Conservation (phyloP, 2,329 filamentous ascomycete species). For the Paraphaeosphaeria sporulosa region DNA sequence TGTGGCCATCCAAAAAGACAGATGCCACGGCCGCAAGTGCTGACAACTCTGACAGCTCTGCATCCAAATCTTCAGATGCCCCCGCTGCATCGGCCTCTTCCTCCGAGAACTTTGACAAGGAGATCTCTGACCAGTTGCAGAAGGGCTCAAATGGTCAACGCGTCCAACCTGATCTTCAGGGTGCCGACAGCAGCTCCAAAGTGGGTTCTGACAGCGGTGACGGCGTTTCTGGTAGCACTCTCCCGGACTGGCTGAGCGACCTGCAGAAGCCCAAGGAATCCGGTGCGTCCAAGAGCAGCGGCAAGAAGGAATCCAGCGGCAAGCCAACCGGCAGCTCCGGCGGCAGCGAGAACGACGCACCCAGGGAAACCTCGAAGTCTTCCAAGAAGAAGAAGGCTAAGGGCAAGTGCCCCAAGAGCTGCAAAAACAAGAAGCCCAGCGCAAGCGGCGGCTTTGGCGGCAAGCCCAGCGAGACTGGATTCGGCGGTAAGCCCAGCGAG, state of each 20-base stretch:
- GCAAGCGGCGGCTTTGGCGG: not conserved
- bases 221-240: not conserved
- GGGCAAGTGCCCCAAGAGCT: conserved; percentile 19
- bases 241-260: conserved; percentile 23
- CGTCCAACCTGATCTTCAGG: not conserved
- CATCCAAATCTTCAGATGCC: not conserved
- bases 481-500: not conserved
- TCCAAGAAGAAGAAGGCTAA: conserved; percentile 17
- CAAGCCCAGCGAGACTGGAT: not conserved
- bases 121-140: conserved; percentile 3
- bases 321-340: not conserved
- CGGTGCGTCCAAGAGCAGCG: not conserved
- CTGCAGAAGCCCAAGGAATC: not conserved
- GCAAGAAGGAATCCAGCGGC: not conserved
- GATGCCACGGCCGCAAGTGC: not conserved
- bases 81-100: not conserved
- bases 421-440: not conserved
- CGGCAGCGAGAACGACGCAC: conserved; percentile 1
- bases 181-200: too few relatives aligned
- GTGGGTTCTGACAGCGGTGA: conserved; percentile 11
- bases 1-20: conserved; percentile 12
- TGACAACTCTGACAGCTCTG: not conserved
- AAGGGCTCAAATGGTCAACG: not conserved
- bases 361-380: conserved; percentile 8
- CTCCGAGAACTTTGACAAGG: not conserved